Base-by-base conservation (phyloP, 2,329 filamentous ascomycete species). In the Botrytis galanthina region DNA sequence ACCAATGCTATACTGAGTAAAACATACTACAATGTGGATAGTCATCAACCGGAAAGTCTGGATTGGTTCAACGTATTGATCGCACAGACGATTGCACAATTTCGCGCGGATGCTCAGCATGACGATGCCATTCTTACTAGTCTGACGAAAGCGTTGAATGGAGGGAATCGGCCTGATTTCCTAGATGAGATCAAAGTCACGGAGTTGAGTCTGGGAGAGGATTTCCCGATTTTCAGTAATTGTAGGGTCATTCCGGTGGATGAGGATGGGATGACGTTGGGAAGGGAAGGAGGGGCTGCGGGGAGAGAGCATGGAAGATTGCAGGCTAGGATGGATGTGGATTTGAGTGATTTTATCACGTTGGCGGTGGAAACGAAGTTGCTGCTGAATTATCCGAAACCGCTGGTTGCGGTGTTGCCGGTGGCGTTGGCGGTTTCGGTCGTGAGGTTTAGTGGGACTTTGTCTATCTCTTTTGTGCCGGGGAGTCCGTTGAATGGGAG, bases 11-110 rank as follows among this genome's bases (percentile, higher is more conserved):
- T 99, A 75, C 87, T 99, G 39, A 92, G 91, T 78, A 99, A 99
- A 84, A 98, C 96, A 35, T 99, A 98, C 83, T 99, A 99, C 84
- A 97, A 97, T 80, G 93, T 96, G 61, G 89, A 97, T 78, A 94
- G 93, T 74, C 96, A 99, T 82, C 96, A 98, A 82, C 96, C 96
- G 1, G 96, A 99, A 83, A 97, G 93, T 73, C 84, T 99, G 75
- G 96, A 99, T 83, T 99, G 96, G 96, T 98, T 99, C 87, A 99
- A 99, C 81, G 96, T 99, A 39, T 86, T 99, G 72, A 91, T 98
- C 70, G 96, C 95, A 3, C 96, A 99, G 83, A 97, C 96, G 0
- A 97, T 99, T 77, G 95, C 96, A 0, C 96, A 99, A 82, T 93
- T 98, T 79, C 88, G 96, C 74, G 93, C 92, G 78, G 97, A 98